Conservation (phyloP, 2,329 filamentous ascomycete species). For the Juglanconis juglandina region DNA sequence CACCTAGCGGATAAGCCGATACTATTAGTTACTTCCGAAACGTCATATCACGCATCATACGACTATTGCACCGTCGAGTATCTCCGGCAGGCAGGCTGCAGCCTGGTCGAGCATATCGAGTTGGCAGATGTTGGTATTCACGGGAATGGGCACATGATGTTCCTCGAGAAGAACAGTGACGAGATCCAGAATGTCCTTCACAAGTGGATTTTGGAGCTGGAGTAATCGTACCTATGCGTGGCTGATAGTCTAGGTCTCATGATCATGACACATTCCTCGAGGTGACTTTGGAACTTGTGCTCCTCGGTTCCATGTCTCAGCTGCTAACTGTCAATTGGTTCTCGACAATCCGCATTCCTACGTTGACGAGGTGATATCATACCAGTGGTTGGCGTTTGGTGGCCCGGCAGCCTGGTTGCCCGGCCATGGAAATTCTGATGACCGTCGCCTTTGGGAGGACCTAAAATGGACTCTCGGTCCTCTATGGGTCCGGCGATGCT, state of each 20-base stretch:
- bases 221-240: not conserved
- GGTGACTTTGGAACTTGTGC: not conserved
- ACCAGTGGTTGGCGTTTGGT: not conserved
- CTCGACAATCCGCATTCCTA: not conserved
- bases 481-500: too few relatives aligned
- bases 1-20: conserved; percentile 34
- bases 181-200: conserved; percentile 24
- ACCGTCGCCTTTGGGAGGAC: too few relatives aligned
- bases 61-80: conserved; percentile 40
- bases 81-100: conserved; percentile 38
- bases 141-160: conserved; percentile 47
- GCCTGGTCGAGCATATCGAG: conserved; percentile 29
- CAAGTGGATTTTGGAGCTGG: not conserved
- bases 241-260: not conserved
- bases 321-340: not conserved
- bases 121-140: conserved; percentile 36
- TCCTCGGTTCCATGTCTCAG: not conserved
- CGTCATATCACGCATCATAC: conserved; percentile 43
- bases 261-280: not conserved
- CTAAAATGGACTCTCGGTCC: too few relatives aligned
- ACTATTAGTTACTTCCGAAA: conserved; percentile 38
- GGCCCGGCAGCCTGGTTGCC: too few relatives aligned
- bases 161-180: conserved; percentile 46
- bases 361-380: not conserved
- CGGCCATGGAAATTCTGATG: too few relatives aligned